phyloP scores from a whole-genome alignment of 2,329 filamentous ascomycete genomes.

The Penicillium crustosum region DNA sequence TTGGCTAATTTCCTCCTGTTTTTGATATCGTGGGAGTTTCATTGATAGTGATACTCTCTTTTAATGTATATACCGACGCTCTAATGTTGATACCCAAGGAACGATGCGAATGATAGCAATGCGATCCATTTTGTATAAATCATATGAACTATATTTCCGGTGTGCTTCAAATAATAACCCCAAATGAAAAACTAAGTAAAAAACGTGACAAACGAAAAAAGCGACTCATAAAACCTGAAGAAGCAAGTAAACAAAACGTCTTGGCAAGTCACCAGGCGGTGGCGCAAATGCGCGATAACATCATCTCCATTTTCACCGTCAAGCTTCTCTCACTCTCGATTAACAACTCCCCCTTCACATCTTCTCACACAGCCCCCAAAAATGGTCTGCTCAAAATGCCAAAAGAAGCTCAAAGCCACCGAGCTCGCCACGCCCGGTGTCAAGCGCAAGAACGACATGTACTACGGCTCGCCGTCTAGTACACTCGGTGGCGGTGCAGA shows the following conservation, averaged over 20 bases:
- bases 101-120: not conserved
- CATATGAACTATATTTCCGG: not conserved
- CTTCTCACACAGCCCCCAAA: not conserved
- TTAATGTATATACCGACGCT: not conserved
- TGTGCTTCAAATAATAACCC: not conserved
- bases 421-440: conserved; percentile 63
- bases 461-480: conserved; percentile 58
- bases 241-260: not conserved
- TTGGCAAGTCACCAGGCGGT: conserved; percentile 20
- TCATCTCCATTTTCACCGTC: conserved; percentile 11
- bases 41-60: not conserved
- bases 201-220: not conserved
- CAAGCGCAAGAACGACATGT: conserved; percentile 67
- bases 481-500: conserved; percentile 36
- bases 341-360: not conserved
- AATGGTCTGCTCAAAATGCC: conserved; percentile 67
- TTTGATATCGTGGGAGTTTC: not conserved
- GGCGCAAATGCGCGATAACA: conserved; percentile 16
- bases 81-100: conserved; percentile 5
- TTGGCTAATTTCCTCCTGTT: not conserved
- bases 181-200: too few species aligned
- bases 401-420: conserved; percentile 61
- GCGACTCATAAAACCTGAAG: not conserved
- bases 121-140: not conserved
- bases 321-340: not conserved